phyloP scores from a whole-genome alignment of 768 basidiomycete species.

The Auricularia heimuer region DNA sequence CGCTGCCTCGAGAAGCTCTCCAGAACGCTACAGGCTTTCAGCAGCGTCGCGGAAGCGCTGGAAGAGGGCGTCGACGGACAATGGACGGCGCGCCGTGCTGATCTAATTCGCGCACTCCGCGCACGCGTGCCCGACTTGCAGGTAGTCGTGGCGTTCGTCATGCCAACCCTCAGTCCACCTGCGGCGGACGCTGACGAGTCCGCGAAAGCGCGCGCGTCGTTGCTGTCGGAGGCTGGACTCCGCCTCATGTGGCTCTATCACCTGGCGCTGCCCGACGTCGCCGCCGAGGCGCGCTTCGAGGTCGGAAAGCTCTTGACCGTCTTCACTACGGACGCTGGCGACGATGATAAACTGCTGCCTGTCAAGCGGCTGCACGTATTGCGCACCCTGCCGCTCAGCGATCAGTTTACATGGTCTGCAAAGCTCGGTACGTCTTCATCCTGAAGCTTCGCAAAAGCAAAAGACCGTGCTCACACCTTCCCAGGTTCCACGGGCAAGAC shows the following conservation, averaged over 20 bases:
- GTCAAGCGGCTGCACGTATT: constrained; percentile 61
- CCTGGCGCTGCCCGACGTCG: constrained; percentile 57
- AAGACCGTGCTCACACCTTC: background rate
- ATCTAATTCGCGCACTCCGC: constrained; percentile 68
- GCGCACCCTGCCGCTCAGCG: constrained; percentile 60
- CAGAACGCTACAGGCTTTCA: constrained; percentile 39
- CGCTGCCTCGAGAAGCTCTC: constrained; percentile 69
- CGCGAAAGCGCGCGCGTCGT: constrained; percentile 26
- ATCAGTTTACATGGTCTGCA: constrained; percentile 69
- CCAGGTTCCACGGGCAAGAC: constrained; percentile 32
- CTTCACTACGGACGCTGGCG: constrained; percentile 26
- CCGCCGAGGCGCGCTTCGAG: constrained; percentile 77
- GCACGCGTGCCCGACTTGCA: constrained; percentile 77
- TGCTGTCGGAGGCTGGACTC: constrained; percentile 74
- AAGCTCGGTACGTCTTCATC: constrained; percentile 30
- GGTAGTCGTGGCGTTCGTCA: constrained; percentile 67
- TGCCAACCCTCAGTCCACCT: background rate
- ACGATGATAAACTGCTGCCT: constrained; percentile 36
- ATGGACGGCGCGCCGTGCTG: constrained; percentile 57
- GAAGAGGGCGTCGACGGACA: constrained; percentile 57
- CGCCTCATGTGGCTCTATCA: constrained; percentile 83
- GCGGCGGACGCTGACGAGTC: constrained; percentile 26
- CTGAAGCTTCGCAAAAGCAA: background rate
- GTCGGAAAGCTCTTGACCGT: constrained; percentile 64
- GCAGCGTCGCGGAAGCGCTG: constrained; percentile 39